These are phyloP conservation scores for Barnettozyma californica DNA, from an alignment of 805 yeast species.

Conservation along the genomic window DNA sequence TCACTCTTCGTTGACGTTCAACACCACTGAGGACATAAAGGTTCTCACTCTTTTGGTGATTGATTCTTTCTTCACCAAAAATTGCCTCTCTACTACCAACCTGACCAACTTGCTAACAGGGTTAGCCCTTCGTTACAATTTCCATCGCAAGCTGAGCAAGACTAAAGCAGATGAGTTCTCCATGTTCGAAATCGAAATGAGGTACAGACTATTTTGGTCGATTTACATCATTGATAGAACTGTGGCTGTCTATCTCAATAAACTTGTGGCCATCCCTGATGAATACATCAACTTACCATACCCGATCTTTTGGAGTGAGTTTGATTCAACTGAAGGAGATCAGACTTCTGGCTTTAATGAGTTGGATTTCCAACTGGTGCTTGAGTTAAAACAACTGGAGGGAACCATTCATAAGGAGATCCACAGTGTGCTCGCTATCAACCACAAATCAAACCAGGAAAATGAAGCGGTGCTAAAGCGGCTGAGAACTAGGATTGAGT, in stretches of 20 bases:
- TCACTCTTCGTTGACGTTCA: slow-evolving; percentile 27
- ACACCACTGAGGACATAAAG: slow-evolving; percentile 38
- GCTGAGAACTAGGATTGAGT: slow-evolving; percentile 25
- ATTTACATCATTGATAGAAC: slow-evolving; percentile 45
- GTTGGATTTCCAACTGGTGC: slow-evolving; percentile 34
- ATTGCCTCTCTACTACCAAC: slow-evolving; percentile 51
- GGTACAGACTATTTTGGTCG: slow-evolving; percentile 46
- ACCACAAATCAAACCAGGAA: slow-evolving; percentile 11
- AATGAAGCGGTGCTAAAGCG: slow-evolving; percentile 12
- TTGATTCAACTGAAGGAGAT: slow-evolving; percentile 16
- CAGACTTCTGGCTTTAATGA: slow-evolving; percentile 26
- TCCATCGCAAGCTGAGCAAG: slow-evolving; percentile 33
- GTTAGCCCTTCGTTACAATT: slow-evolving; percentile 39
- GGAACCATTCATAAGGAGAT: slow-evolving; percentile 42
- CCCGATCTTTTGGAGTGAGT: slow-evolving; percentile 31
- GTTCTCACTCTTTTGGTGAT: slow-evolving; percentile 43
- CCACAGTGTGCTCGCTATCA: slow-evolving; percentile 41
- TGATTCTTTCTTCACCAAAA: slow-evolving; percentile 48
- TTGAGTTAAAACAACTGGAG: slow-evolving; percentile 43
- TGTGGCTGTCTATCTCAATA: slow-evolving; percentile 45
- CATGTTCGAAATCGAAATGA: slow-evolving; percentile 32
- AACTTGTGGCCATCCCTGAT: slow-evolving; percentile 46
- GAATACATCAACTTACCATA: slow-evolving; percentile 44
- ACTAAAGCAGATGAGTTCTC: slow-evolving; percentile 12
- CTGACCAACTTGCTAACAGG: slow-evolving; percentile 45